Evolutionary conservation across 2,329 filamentous ascomycete species (phyloP), one percentile per base, ranked within the genome.

Genomic region (Atkinsonella hypoxylon): DNA sequence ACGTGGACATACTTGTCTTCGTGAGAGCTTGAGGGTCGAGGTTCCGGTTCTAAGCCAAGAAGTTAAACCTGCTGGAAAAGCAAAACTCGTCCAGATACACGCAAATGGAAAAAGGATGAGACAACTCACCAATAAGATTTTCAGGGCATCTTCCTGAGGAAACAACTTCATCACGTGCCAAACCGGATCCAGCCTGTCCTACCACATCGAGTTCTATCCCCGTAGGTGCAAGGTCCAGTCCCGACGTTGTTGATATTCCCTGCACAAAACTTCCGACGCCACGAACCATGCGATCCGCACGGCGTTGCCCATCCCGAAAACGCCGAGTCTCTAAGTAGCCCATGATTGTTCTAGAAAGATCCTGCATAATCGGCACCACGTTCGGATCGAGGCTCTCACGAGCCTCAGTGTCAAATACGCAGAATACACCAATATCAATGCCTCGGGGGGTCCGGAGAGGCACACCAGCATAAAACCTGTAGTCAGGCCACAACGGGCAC

Each of bases 351-450:
- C 55, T 48, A 0, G 67, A 65, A 1, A 64, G 55, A 4, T 58
- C 53, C 8, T 58, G 56, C 36, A 70, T 50, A 10, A 58, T 56
- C 0, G 55, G 56, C 0, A 64, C 58, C 10, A 61, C 54, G 1
- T 52, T 41, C 4, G 61, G 58, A 4, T 58, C 58, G 53, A 66
- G 63, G 1, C 15, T 12, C 8, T 17, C 41, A 41, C 45, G 50
- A 4, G 20, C 48, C 36, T 47, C 55, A 17, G 40, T 46, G 39
- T 57, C 54, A 13, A 64, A 56, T 1, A 71, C 61, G 42, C 65
- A 69, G 10, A 64, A 66, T 0, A 68, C 64, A 3, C 70, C 71
- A 4, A 73, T 73, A 47, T 71, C 68, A 51, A 72, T 65, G 17
- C 68, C 70, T 3, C 61, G 56, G 0, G 56, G 62, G 0, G 67